Evolutionary conservation across 164 flowering plant species (phyloP), one percentile per base, ranked within the genome.

Genomic region (Liquidambar formosana): DNA sequence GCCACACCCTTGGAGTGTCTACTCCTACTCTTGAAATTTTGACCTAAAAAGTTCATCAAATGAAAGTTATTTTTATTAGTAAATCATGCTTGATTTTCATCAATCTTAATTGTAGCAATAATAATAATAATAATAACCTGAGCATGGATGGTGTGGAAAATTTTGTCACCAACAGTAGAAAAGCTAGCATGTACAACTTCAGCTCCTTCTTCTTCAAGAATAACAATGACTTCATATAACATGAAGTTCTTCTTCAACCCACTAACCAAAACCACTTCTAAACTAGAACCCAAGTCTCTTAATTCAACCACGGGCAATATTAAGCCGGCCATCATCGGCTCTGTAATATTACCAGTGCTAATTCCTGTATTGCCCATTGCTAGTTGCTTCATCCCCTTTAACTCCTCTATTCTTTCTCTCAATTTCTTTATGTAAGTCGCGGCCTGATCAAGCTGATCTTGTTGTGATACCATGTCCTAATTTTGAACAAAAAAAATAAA

Each of bases 121-220:
- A n/a, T 3, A 13, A 26, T 21, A 49, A 21, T 44, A 54, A 54
- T 15, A 44, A 15, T 5, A 57, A 86, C 90, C 83, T 84, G 81
- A 48, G 85, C 82, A 72, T 81, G 91, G 51, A 87, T 63, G 2
- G 82, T 66, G 76, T 83, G 81, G 70, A 76, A 75, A 54, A 78
- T 61, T 48, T 76, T 81, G 33, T 76, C 77, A 1, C 84, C 83
- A 1, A 65, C 73, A 13, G 60, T 64, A 13, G 79, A 79, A 68
- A 75, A 64, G 62, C 58, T 81, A 27, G 85, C 85, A 54, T 71
- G 75, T 8, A 83, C 74, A 28, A 87, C 88, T 52, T 77, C 83
- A 62, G 83, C 85, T 52, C 90, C 87, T 78, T 80, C 85, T 71
- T 83, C 79, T 43, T 80, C 77, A 60, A 88, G 75, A 65, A 81